Conservation (phyloP, 352 stramenopile species). For the Aphanomyces cochlioides region DNA sequence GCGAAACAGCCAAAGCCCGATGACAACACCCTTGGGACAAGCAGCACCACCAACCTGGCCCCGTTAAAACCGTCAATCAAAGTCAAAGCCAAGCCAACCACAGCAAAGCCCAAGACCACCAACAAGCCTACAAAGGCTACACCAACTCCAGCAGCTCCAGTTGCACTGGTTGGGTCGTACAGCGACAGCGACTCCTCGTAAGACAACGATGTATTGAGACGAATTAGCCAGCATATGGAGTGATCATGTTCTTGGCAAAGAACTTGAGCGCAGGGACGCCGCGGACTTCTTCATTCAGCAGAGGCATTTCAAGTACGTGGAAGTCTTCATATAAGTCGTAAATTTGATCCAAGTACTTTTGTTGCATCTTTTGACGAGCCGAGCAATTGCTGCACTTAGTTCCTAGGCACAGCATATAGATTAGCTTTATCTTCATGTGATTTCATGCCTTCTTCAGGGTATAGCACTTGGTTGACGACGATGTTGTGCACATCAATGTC, state of each 20-base stretch:
- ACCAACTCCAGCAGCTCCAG: conserved; percentile 15
- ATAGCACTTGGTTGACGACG: conserved; percentile 99
- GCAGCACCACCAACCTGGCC: conserved; percentile 13
- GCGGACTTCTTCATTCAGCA: conserved; percentile 98
- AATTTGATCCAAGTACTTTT: conserved; percentile 99
- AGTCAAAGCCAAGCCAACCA: conserved; percentile 34
- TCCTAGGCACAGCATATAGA: conserved; percentile 30
- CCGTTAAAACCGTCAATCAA: conserved; percentile 34
- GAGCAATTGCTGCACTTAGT: conserved; percentile 91
- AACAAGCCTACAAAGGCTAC: conserved; percentile 37
- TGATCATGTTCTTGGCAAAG: conserved; percentile 94
- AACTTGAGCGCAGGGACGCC: conserved; percentile 90
- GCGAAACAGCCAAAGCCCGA: conserved; percentile 29
- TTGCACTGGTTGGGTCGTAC: conserved; percentile 68
- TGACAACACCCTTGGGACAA: conserved; percentile 18
- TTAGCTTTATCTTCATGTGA: background rate
- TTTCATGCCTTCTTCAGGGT: conserved; percentile 52
- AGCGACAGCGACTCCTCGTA: conserved; percentile 54
- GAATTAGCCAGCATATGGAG: conserved; percentile 85
- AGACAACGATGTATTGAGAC: conserved; percentile 33
- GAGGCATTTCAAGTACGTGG: conserved; percentile 98
- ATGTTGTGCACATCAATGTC: conserved; percentile 99
- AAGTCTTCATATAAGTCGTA: conserved; percentile 99
- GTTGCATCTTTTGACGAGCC: conserved; percentile 98
- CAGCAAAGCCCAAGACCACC: conserved; percentile 38